Evolutionary conservation across 768 basidiomycete species (phyloP), one percentile per base, ranked within the genome.

Genomic region (Fomitopsis pulvina): DNA sequence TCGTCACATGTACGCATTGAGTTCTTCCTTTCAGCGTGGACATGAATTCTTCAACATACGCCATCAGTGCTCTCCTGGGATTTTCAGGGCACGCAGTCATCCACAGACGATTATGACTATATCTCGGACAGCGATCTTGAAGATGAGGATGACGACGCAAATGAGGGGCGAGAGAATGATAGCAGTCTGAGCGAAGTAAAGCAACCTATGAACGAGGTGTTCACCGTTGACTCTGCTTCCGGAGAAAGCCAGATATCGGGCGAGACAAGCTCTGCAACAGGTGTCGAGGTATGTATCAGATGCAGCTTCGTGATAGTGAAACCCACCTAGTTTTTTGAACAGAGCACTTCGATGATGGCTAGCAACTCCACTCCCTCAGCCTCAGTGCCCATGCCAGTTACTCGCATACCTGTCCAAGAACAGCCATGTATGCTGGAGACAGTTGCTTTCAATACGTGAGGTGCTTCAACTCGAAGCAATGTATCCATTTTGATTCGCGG

Each of bases 51-150:
- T 32, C n/a, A n/a, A 16, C 30, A 41, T 24, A 18, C 39, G 39
- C 18, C 20, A n/a, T 18, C 7, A n/a, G 40, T 20, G 27, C 8
- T 28, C 9, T 43, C 58, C 26, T 25, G 52, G 39, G 55, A 57
- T 12, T 54, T 66, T 28, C 44, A 38, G 18, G 50, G 41, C 8
- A 47, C 46, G 22, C 45, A 42, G 2, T 44, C 25, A 14, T 28
- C 25, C 11, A 38, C 26, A 38, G 57, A 56, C 5, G 63, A 63
- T 7, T 66, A 67, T 44, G 67, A 57, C 7, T 70, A 66, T 41
- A 59, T 27, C 28, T 65, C 62, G 16, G 68, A 70, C 48, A 69
- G 68, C 12, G 68, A 68, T 37, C 60, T 70, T 22, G 68, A 68
- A 18, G 65, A 58, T 8, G 40, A 24, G 16, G 51, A 56, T 14